phyloP scores from a whole-genome alignment of 108 stramenopile species.

The Pseudonitzschia pungens region DNA sequence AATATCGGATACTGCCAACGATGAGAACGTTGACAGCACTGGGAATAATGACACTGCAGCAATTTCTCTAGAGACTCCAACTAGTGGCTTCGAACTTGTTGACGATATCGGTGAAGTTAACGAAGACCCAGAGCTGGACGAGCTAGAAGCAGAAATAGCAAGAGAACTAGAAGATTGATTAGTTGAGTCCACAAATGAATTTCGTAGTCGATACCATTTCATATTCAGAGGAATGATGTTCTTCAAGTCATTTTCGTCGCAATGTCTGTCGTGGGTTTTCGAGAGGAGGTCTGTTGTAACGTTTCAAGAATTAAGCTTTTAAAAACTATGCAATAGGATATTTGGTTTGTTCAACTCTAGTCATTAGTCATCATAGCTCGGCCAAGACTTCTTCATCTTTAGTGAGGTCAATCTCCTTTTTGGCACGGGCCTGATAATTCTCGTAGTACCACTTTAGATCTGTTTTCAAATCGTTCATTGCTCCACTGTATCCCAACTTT shows the following conservation, averaged over 20 bases:
- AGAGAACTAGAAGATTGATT: slow-evolving; percentile 71
- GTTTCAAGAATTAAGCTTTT: no score
- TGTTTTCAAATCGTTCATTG: slow-evolving; percentile 54
- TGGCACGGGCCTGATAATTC: slow-evolving; percentile 62
- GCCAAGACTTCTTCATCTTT: slow-evolving; percentile 69
- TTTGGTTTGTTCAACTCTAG: background rate
- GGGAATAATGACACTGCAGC: background rate
- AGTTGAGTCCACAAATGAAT: no score
- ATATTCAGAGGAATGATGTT: no score
- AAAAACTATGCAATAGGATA: no score
- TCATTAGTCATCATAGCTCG: background rate
- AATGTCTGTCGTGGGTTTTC: background rate
- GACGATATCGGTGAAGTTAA: slow-evolving; percentile 42
- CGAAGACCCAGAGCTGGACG: slow-evolving; percentile 58
- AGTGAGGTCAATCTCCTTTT: slow-evolving; percentile 51
- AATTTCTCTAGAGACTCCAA: slow-evolving; percentile 13
- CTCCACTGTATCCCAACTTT: slow-evolving; percentile 69
- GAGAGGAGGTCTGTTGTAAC: no score
- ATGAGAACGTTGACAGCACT: slow-evolving; percentile 2
- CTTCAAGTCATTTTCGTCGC: background rate
- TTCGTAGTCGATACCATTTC: no score
- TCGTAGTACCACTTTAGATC: slow-evolving; percentile 76
- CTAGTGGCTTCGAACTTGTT: slow-evolving; percentile 45
- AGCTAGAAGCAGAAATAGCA: slow-evolving; percentile 87
- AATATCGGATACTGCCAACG: background rate